phyloP scores from a whole-genome alignment of 768 basidiomycete species.

The Termitomyces sp. region DNA sequence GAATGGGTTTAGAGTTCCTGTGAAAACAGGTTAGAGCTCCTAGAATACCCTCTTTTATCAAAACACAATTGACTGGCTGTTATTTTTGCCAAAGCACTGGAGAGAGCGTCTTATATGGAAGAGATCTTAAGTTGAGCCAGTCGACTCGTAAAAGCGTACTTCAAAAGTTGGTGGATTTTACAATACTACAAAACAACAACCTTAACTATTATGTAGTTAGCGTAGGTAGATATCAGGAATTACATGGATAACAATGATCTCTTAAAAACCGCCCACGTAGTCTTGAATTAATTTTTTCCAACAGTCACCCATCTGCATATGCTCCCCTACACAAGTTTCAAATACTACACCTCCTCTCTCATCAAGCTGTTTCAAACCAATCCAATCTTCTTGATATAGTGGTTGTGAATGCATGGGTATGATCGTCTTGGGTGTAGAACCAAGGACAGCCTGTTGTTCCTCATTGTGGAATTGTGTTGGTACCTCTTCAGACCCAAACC shows the following conservation, averaged over 20 bases:
- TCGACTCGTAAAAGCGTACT: too few species aligned
- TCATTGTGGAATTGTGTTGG: constrained; percentile 32
- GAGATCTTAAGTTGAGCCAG: neutral
- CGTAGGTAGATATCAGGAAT: too few species aligned
- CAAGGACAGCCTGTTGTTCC: constrained; percentile 13
- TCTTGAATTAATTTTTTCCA: constrained; percentile 53
- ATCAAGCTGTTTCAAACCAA: constrained; percentile 72
- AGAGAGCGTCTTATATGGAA: too few species aligned
- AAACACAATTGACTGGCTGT: neutral
- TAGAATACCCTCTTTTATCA: neutral
- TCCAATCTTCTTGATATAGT: constrained; percentile 78
- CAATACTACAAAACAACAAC: neutral
- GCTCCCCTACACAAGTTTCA: constrained; percentile 65
- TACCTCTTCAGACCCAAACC: constrained; percentile 76
- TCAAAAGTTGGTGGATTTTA: too few species aligned
- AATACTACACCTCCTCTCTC: constrained; percentile 59
- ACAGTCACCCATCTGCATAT: constrained; percentile 71
- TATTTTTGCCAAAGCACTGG: too few species aligned
- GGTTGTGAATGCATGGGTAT: constrained; percentile 74
- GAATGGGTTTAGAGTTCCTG: constrained; percentile 73
- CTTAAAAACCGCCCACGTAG: constrained; percentile 34
- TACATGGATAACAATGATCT: too few species aligned
- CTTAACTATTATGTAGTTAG: too few species aligned
- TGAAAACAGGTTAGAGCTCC: neutral
- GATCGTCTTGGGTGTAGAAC: constrained; percentile 28